Conservation (phyloP, 768 basidiomycete genomes). For the Hygrophorus pudorinus region DNA sequence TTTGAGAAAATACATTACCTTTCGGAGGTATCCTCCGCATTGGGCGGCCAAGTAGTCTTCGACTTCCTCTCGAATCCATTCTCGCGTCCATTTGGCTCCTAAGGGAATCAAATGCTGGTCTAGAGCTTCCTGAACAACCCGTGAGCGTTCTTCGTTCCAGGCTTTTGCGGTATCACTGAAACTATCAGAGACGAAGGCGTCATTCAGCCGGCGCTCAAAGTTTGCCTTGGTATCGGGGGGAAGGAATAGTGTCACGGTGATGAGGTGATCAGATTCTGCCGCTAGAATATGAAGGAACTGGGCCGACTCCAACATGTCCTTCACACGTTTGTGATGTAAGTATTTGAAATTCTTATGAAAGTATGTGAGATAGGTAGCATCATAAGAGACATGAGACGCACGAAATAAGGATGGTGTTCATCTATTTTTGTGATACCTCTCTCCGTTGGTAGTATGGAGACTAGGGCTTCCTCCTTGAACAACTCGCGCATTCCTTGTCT, state of each 20-base stretch:
- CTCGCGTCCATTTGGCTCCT: conserved; percentile 81
- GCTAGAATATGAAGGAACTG: conserved; percentile 88
- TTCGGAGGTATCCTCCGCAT: conserved; percentile 59
- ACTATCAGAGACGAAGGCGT: conserved; percentile 77
- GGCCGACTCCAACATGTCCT: conserved; percentile 55
- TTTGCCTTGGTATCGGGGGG: conserved; percentile 50
- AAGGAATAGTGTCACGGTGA: conserved; percentile 64
- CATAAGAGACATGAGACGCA: conserved; percentile 24
- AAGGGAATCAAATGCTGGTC: conserved; percentile 76
- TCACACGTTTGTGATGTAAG: conserved; percentile 66
- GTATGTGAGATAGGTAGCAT: neutral
- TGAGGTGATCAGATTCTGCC: conserved; percentile 83
- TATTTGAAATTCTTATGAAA: conserved; percentile 85
- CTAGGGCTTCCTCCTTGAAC: conserved; percentile 64
- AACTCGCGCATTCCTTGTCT: conserved; percentile 65
- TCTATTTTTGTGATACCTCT: conserved; percentile 71
- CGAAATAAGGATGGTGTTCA: conserved; percentile 63
- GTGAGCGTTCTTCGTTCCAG: conserved; percentile 84
- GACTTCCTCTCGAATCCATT: conserved; percentile 81
- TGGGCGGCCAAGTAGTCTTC: conserved; percentile 72
- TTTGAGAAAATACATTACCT: conserved; percentile 30
- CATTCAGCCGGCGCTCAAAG: conserved; percentile 66
- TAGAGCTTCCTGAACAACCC: conserved; percentile 69
- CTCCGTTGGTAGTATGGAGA: conserved; percentile 83
- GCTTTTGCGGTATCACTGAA: conserved; percentile 77